phyloP scores from a whole-genome alignment of 2,329 filamentous ascomycete species.

The Colletotrichum chrysophilum region DNA sequence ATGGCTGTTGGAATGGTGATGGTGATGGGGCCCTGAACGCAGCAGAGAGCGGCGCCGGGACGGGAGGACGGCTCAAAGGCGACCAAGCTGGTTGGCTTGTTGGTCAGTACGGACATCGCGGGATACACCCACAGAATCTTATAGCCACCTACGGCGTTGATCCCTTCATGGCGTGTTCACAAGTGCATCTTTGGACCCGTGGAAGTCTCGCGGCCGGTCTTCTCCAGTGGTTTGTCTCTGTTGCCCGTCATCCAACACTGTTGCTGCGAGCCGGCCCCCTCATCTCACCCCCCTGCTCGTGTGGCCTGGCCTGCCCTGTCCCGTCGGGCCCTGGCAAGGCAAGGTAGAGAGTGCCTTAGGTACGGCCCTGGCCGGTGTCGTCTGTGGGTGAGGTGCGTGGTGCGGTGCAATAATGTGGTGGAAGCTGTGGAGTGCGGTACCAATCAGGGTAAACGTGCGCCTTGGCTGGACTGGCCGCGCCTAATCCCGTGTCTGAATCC shows the following conservation, averaged over 20 bases:
- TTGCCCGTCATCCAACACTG: background rate
- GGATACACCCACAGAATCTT: background rate
- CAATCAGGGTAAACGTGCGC: conserved; percentile 22
- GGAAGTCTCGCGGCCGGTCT: background rate
- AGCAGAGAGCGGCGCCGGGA: background rate
- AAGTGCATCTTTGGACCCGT: background rate
- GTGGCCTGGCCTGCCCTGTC: background rate
- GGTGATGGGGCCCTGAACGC: background rate
- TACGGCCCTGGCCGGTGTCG: conserved; percentile 17
- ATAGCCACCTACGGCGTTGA: background rate
- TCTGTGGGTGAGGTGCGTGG: conserved; percentile 11
- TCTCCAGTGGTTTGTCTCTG: background rate
- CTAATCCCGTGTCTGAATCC: conserved; percentile 20
- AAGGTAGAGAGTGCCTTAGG: conserved; percentile 6
- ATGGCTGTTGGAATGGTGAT: background rate
- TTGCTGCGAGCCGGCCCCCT: background rate
- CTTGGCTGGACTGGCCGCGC: conserved; percentile 16
- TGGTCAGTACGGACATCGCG: background rate
- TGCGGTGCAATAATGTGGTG: conserved; percentile 13
- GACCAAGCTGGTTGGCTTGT: background rate
- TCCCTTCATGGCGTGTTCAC: background rate
- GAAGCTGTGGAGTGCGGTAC: conserved; percentile 8
- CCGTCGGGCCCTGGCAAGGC: conserved; percentile 1
- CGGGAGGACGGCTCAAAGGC: background rate
- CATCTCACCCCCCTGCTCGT: background rate